Evolutionary conservation across 495 filamentous ascomycete species (phyloP).

Genomic region (Penicillium soppii): DNA sequence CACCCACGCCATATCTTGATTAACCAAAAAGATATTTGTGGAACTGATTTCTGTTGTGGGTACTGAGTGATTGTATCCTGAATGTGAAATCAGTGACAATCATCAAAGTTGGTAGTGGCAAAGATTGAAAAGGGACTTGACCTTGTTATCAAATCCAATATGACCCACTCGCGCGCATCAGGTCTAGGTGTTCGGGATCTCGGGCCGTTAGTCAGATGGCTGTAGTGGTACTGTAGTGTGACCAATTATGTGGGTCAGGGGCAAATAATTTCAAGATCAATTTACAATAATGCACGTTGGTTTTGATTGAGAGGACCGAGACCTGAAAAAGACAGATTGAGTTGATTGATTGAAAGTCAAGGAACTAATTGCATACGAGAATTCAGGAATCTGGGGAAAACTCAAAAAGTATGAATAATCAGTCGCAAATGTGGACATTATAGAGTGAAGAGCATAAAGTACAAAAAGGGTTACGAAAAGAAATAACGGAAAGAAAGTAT

Average conservation of each 20-base stretch:
- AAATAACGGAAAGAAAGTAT: background rate
- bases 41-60: background rate
- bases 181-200: background rate
- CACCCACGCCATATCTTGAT: slow-evolving; percentile 14
- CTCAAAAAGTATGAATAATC: background rate
- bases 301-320: too few relatives aligned
- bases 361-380: too few relatives aligned
- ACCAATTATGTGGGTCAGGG: too few relatives aligned
- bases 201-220: background rate
- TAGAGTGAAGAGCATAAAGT: background rate
- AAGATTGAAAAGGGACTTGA: too few relatives aligned
- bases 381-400: background rate
- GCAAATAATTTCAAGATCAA: too few relatives aligned
- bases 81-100: background rate
- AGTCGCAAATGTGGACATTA: background rate
- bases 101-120: background rate
- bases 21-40: background rate
- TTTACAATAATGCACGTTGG: too few relatives aligned
- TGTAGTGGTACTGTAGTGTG: background rate
- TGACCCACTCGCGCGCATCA: background rate
- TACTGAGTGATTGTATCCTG: background rate
- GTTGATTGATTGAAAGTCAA: too few relatives aligned
- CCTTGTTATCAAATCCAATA: background rate
- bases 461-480: slow-evolving; percentile 12
- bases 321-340: too few relatives aligned